Percentiles rank a stretch among this genome's conserved stretches.
phyloP scores from a whole-genome alignment of 192 early-diverging fungal species.

The Coemansia sp. region DNA sequence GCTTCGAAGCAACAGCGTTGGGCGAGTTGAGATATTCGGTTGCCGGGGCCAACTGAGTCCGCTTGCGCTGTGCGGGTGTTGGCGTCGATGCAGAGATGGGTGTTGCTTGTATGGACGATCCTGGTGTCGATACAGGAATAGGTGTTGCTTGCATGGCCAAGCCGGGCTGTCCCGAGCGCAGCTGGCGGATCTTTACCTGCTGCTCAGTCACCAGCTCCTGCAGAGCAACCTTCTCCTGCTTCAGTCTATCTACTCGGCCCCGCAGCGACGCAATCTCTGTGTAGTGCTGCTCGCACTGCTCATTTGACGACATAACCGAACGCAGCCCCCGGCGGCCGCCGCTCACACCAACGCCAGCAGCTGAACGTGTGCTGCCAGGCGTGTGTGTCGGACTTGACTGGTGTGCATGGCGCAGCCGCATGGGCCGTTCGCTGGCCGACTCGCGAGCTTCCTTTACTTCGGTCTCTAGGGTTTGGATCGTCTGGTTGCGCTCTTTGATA shows the following conservation, averaged over 20 bases:
- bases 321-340: constrained; percentile 9
- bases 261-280: constrained; percentile 39
- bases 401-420: constrained; percentile 49
- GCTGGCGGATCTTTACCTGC: constrained; percentile 43
- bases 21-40: not conserved
- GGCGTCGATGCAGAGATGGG: constrained; percentile 2
- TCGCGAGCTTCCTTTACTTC: constrained; percentile 28
- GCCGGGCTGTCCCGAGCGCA: constrained; percentile 16
- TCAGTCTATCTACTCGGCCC: constrained; percentile 27
- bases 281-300: constrained; percentile 30
- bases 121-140: too few relatives aligned
- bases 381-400: constrained; percentile 3
- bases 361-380: not conserved
- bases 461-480: constrained; percentile 14
- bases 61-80: constrained; percentile 18
- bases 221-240: constrained; percentile 39
- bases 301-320: not conserved
- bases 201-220: constrained; percentile 53
- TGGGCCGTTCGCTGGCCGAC: constrained; percentile 40
- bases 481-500: constrained; percentile 24
- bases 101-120: not conserved
- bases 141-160: not conserved
- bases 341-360: not conserved
- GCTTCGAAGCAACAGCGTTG: not conserved
- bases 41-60: not conserved